Evolutionary conservation across 768 basidiomycete genomes (phyloP).

Genomic region (Leccinum uliginosum): DNA sequence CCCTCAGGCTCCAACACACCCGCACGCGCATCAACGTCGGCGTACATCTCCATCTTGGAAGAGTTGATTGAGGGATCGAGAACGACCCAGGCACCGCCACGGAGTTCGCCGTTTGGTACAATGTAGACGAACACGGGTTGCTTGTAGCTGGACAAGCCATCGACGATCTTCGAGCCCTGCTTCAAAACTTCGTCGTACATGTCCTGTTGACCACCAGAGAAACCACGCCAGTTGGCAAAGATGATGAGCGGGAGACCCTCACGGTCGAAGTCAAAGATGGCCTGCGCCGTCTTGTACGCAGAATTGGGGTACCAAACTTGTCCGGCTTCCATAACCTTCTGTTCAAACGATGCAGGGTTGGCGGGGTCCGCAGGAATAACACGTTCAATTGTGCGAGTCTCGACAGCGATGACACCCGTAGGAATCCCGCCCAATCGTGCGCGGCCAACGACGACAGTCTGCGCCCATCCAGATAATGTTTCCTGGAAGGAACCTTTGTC

Average conservation of each 20-base stretch:
- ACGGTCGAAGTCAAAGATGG: slow-evolving; percentile 97
- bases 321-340: slow-evolving; percentile 98
- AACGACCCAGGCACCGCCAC: slow-evolving; percentile 99
- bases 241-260: slow-evolving; percentile 96
- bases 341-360: slow-evolving; percentile 94
- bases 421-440: slow-evolving; percentile 96
- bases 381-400: slow-evolving; percentile 95
- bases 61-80: slow-evolving; percentile 97
- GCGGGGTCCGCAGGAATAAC: slow-evolving; percentile 97
- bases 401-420: slow-evolving; percentile 96
- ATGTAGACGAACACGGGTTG: slow-evolving; percentile 98
- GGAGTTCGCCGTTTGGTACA: slow-evolving; percentile 96
- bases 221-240: slow-evolving; percentile 99
- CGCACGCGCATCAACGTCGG: slow-evolving; percentile 91
- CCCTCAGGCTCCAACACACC: slow-evolving; percentile 98
- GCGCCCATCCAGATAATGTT: slow-evolving; percentile 97
- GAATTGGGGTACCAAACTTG: slow-evolving; percentile 99
- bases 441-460: slow-evolving; percentile 96
- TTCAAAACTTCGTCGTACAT: slow-evolving; percentile 98
- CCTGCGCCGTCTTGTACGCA: slow-evolving; percentile 98
- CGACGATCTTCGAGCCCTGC: slow-evolving; percentile 98
- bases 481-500: slow-evolving; percentile 98
- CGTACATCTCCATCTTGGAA: slow-evolving; percentile 99
- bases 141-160: slow-evolving; percentile 94
- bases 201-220: slow-evolving; percentile 99